Evolutionary conservation across 129 eudicot genomes (phyloP).

Genomic region (Smallanthus sonchifolius): DNA sequence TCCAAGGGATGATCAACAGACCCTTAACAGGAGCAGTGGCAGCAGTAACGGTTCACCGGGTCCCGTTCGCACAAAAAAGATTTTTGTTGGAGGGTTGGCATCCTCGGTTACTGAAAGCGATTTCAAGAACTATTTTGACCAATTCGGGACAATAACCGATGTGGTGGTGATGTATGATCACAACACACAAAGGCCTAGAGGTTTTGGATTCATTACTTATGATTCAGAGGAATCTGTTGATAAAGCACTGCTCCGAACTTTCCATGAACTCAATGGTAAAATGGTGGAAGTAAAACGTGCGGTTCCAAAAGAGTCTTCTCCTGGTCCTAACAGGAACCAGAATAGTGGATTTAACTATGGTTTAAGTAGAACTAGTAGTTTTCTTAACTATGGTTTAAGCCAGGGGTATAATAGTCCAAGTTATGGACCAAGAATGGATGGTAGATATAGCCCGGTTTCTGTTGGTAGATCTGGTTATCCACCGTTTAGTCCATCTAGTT

Average conservation of each 20-base stretch:
- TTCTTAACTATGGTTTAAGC: slow-evolving; percentile 42
- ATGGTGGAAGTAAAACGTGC: slow-evolving; percentile 96
- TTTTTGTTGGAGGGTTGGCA: slow-evolving; percentile 86
- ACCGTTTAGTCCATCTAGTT: slow-evolving; percentile 45
- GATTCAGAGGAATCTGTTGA: slow-evolving; percentile 93
- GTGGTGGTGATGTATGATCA: slow-evolving; percentile 97
- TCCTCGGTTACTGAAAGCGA: slow-evolving; percentile 77
- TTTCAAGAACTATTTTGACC: slow-evolving; percentile 81
- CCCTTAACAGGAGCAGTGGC: slow-evolving; percentile 44
- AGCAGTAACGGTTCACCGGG: slow-evolving; percentile 73
- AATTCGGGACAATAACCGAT: slow-evolving; percentile 78
- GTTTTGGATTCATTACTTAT: slow-evolving; percentile 88
- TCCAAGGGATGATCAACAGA: slow-evolving; percentile 85
- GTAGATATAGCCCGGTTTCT: slow-evolving; percentile 58
- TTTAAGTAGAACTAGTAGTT: slow-evolving; percentile 54
- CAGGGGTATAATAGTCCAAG: slow-evolving; percentile 45
- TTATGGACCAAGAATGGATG: slow-evolving; percentile 72
- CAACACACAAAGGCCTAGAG: slow-evolving; percentile 96
- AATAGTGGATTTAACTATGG: slow-evolving; percentile 51
- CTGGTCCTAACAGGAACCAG: slow-evolving; percentile 56
- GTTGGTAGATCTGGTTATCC: slow-evolving; percentile 64
- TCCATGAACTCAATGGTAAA: slow-evolving; percentile 90
- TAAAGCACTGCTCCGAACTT: slow-evolving; percentile 63
- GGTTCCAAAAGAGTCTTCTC: slow-evolving; percentile 86
- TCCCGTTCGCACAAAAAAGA: slow-evolving; percentile 81